These are phyloP conservation scores for Hordeum marinum DNA, from an alignment of 176 grass and related monocot species.

Conservation along the genomic window DNA sequence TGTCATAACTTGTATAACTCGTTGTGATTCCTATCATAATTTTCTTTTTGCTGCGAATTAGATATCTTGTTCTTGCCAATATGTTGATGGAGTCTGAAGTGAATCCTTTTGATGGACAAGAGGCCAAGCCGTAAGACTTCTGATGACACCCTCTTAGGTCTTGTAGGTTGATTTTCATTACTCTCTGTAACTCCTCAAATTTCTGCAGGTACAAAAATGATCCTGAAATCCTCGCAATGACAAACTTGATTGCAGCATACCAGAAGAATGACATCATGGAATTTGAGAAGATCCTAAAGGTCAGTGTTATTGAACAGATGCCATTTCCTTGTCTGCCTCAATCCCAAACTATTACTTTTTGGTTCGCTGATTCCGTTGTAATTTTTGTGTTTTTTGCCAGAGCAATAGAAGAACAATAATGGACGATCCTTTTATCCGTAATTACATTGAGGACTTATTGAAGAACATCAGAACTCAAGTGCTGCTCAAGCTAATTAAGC, in stretches of 20 bases:
- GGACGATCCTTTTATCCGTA: conserved; percentile 98
- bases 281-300: conserved; percentile 98
- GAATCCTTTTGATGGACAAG: conserved; percentile 99
- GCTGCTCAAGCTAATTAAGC: conserved; percentile 97
- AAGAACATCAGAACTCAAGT: conserved; percentile 99
- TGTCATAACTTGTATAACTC: not conserved
- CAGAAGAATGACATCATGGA: conserved; percentile 98
- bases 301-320: conserved; percentile 28
- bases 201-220: conserved; percentile 93
- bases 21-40: not conserved
- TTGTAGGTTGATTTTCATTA: conserved; percentile 13
- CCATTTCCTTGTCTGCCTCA: not conserved
- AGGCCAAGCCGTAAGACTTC: conserved; percentile 89
- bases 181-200: conserved; percentile 12
- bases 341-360: conserved; percentile 19
- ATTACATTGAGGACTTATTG: conserved; percentile 97
- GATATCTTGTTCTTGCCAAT: conserved; percentile 98
- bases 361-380: conserved; percentile 1
- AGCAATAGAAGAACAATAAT: conserved; percentile 98
- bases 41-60: conserved; percentile 24
- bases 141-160: not conserved
- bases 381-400: conserved; percentile 38
- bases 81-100: conserved; percentile 99
- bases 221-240: conserved; percentile 98
- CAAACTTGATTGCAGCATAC: conserved; percentile 95